Conservation (phyloP, 306 rosid genomes). For the Ziziphus jujuba region DNA sequence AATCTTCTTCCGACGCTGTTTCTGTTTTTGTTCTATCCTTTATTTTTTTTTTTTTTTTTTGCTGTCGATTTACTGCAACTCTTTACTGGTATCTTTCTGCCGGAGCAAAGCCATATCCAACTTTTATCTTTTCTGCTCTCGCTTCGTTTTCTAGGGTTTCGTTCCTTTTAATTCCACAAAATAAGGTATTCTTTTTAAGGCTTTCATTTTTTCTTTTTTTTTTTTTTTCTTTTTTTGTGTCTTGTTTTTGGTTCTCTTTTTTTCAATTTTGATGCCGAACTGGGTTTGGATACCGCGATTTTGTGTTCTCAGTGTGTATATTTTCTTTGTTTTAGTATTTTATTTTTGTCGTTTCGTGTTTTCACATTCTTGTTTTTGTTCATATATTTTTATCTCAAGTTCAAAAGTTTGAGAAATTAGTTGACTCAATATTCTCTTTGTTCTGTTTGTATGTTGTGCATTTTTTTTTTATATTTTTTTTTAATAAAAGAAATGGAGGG, state of each 20-base stretch:
- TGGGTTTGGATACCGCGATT: slow-evolving; percentile 1
- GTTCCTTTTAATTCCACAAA: slow-evolving; percentile 1
- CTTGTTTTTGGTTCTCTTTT: neutral
- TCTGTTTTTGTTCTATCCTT: no score
- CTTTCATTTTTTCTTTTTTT: neutral
- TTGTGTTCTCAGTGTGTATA: neutral
- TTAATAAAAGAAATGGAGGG: no score
- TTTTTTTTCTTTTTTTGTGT: neutral
- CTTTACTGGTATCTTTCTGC: neutral
- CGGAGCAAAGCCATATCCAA: neutral
- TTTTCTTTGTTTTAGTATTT: neutral
- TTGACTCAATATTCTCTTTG: no score
- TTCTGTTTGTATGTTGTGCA: no score
- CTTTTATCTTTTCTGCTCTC: neutral
- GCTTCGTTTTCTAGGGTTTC: slow-evolving; percentile 39
- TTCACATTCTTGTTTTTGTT: neutral
- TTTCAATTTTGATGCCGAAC: neutral
- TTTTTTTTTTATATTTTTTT: no score
- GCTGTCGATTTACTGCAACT: neutral
- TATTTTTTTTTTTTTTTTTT: no score
- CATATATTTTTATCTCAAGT: neutral
- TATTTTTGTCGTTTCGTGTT: neutral
- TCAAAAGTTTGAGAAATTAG: neutral
- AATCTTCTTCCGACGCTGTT: neutral
- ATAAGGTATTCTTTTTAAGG: slow-evolving; percentile 14